A percentile compares a stretch with the other conserved stretches of the same genome.
Conservation (phyloP, 176 grass and related monocot genomes). For the Cenchrus americanus region DNA sequence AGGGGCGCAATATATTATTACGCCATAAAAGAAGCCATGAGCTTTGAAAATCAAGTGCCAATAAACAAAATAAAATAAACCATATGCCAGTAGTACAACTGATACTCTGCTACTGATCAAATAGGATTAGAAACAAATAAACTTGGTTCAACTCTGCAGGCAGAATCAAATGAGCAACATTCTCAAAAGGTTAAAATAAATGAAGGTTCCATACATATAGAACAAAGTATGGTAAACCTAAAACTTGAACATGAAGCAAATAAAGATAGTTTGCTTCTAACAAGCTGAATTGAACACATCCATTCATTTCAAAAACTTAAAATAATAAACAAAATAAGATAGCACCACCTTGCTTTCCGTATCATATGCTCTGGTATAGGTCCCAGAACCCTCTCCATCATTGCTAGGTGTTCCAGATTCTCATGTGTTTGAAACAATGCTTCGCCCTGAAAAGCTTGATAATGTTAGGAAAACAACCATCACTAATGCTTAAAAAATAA, state of each 20-base stretch:
- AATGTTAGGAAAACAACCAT: slow-evolving; percentile 33
- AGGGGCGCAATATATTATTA: not conserved
- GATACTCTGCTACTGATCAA: not conserved
- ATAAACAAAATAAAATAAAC: not conserved
- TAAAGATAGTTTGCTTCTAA: slow-evolving; percentile 15
- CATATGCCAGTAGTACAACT: not conserved
- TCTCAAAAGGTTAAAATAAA: not conserved
- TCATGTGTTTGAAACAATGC: slow-evolving; percentile 95
- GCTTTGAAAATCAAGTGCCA: not conserved
- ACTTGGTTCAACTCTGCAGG: not conserved
- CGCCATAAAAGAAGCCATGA: not conserved
- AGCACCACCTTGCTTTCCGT: slow-evolving; percentile 64
- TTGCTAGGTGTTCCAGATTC: slow-evolving; percentile 91
- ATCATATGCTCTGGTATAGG: slow-evolving; percentile 86
- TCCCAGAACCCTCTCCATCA: slow-evolving; percentile 98
- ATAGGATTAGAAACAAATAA: not conserved
- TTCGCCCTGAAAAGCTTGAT: slow-evolving; percentile 63
- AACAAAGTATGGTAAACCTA: not conserved
- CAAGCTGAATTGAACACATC: slow-evolving; percentile 2
- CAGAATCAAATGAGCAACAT: not conserved
- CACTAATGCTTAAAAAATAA: slow-evolving; percentile 33
- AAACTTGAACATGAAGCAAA: not conserved
- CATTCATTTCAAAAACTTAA: not conserved
- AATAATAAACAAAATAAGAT: not conserved
- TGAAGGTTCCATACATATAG: not conserved